Evolutionary conservation across 305 asterid species (phyloP).

Genomic region (Fraxinus angustifolia): DNA sequence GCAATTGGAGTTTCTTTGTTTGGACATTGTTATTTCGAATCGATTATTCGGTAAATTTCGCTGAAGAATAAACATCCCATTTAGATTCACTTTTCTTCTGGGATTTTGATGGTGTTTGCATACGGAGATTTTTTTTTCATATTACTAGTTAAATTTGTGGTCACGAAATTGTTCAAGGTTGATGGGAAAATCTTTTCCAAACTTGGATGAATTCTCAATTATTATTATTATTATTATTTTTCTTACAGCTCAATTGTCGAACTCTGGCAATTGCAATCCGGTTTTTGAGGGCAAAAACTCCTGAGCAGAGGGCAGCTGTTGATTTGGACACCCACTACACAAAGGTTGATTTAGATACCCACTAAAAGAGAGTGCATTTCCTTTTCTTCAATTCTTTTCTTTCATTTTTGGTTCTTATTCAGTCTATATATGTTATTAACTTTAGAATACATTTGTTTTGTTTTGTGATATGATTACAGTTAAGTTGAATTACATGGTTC

Average conservation of each 20-base stretch:
- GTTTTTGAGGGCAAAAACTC: conserved; percentile 85
- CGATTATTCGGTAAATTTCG: neutral
- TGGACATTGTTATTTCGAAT: neutral
- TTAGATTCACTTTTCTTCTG: neutral
- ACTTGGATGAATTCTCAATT: neutral
- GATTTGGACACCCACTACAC: conserved; percentile 97
- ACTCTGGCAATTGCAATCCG: conserved; percentile 80
- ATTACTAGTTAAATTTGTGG: neutral
- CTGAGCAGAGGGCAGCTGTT: conserved; percentile 98
- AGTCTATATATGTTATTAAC: neutral
- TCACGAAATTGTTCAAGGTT: neutral
- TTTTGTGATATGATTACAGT: neutral
- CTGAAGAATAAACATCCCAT: neutral
- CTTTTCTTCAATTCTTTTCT: neutral
- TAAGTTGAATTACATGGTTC: neutral
- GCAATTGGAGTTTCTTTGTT: neutral
- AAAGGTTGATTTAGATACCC: conserved; percentile 73
- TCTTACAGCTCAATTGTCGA: conserved; percentile 67
- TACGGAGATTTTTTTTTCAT: neutral
- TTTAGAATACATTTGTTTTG: neutral
- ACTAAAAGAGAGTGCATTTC: conserved; percentile 39
- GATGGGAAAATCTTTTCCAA: neutral
- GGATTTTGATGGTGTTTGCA: neutral
- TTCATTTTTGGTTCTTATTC: neutral
- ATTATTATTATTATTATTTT: neutral